Evolutionary conservation across 2,329 filamentous ascomycete species (phyloP).

Genomic region (Teratosphaeria gauchensis): DNA sequence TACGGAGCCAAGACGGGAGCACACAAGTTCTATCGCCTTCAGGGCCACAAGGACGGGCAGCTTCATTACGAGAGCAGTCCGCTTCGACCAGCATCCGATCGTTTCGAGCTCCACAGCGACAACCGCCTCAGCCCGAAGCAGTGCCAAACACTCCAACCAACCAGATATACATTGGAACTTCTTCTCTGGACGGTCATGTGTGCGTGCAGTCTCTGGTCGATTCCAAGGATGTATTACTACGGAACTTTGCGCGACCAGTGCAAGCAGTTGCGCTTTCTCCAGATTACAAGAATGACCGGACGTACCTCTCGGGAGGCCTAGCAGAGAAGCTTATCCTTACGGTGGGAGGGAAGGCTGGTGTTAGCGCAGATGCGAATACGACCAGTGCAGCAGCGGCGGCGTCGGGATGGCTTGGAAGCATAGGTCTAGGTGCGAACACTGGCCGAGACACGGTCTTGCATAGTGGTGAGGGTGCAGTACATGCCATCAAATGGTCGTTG

Average conservation of each 20-base stretch:
- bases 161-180: constrained; percentile 84
- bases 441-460: constrained; percentile 83
- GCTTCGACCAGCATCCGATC: background rate
- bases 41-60: background rate
- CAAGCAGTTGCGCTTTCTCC: constrained; percentile 91
- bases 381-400: constrained; percentile 69
- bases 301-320: constrained; percentile 82
- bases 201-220: constrained; percentile 84
- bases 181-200: constrained; percentile 91
- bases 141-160: constrained; percentile 74
- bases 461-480: constrained; percentile 84
- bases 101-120: background rate
- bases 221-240: constrained; percentile 76
- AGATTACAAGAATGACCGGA: constrained; percentile 80
- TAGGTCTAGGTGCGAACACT: constrained; percentile 59
- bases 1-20: constrained; percentile 4
- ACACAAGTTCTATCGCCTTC: constrained; percentile 1
- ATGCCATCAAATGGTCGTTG: constrained; percentile 86
- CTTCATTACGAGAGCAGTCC: background rate
- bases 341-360: constrained; percentile 65
- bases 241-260: constrained; percentile 88
- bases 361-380: constrained; percentile 75
- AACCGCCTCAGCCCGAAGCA: constrained; percentile 40
- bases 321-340: constrained; percentile 84
- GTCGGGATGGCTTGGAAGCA: constrained; percentile 81